A percentile compares a stretch with the other conserved stretches of the same genome.
These are phyloP conservation scores for Calonectria pauciramosa DNA, from an alignment of 2,329 filamentous ascomycete species.

Conservation along the genomic window DNA sequence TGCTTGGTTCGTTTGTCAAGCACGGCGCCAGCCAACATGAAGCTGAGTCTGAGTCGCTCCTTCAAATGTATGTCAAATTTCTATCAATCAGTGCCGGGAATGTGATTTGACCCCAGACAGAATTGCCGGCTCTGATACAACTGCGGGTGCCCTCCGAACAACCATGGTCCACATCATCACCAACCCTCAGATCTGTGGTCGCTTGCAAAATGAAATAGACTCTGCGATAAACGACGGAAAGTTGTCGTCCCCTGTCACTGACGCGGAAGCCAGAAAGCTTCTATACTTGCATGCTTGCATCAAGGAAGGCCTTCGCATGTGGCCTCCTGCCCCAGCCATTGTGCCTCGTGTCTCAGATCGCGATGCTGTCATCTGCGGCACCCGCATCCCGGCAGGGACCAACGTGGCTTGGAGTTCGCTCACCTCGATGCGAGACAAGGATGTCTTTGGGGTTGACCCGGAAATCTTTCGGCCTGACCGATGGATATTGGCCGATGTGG, in stretches of 20 bases:
- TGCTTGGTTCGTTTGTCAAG: constrained; percentile 23
- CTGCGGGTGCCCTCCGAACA: constrained; percentile 2
- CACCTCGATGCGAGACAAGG: constrained; percentile 14
- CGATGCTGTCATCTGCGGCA: constrained; percentile 10
- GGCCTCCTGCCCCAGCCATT: constrained; percentile 11
- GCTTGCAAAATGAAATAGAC: constrained; percentile 18
- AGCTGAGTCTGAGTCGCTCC: constrained; percentile 15
- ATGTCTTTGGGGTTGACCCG: constrained; percentile 7
- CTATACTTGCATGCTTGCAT: constrained; percentile 12
- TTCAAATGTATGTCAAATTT: constrained; percentile 3
- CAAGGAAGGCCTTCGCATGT: constrained; percentile 24
- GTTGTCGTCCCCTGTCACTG: neutral
- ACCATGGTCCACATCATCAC: constrained; percentile 7
- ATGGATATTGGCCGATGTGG: neutral
- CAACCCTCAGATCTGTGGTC: neutral
- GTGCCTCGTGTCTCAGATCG: constrained; percentile 18
- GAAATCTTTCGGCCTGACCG: constrained; percentile 17
- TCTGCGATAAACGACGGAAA: neutral
- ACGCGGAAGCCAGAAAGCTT: constrained; percentile 5
- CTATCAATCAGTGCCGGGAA: too few species aligned
- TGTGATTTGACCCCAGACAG: neutral
- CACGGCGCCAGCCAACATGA: constrained; percentile 15
- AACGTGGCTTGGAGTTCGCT: constrained; percentile 18
- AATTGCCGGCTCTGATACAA: constrained; percentile 26
- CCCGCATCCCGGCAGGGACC: constrained; percentile 12